phyloP scores from a whole-genome alignment of 306 rosid species.

The Lithocarpus polystachyus region DNA sequence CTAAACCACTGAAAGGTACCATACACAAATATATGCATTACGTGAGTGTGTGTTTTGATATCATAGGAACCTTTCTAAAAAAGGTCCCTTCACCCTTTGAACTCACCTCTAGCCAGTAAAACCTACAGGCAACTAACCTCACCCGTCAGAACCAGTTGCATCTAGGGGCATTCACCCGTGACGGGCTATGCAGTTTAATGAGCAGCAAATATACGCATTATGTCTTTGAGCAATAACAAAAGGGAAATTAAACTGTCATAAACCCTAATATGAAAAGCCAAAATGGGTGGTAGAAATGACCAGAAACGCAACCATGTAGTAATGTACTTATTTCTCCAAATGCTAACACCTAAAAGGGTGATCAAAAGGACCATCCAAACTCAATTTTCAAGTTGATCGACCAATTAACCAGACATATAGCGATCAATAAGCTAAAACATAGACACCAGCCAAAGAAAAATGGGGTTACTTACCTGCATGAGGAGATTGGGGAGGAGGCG shows the following conservation, averaged over 20 bases:
- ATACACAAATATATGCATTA: no score
- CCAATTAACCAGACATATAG: background rate
- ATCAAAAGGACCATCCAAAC: slow-evolving; percentile 8
- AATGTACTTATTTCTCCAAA: background rate
- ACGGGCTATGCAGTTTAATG: no score
- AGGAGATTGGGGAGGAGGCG: slow-evolving; percentile 85
- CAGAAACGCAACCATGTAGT: background rate
- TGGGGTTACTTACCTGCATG: slow-evolving; percentile 62
- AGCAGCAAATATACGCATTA: no score
- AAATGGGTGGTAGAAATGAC: background rate
- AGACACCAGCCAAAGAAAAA: background rate
- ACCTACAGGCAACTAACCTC: no score
- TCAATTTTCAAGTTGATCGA: background rate
- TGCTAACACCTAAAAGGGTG: background rate
- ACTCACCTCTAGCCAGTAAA: no score
- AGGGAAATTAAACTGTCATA: background rate
- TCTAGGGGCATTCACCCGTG: no score
- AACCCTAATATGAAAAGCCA: background rate
- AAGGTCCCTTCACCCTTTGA: no score
- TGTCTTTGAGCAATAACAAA: no score
- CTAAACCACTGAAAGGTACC: background rate
- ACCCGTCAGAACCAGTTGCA: no score
- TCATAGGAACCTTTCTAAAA: no score
- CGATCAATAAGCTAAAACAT: background rate
- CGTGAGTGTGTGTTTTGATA: no score